Percentiles rank a stretch among this genome's conserved stretches.
Evolutionary conservation across 129 eudicot species (phyloP).

Genomic region (Arctium minus): DNA sequence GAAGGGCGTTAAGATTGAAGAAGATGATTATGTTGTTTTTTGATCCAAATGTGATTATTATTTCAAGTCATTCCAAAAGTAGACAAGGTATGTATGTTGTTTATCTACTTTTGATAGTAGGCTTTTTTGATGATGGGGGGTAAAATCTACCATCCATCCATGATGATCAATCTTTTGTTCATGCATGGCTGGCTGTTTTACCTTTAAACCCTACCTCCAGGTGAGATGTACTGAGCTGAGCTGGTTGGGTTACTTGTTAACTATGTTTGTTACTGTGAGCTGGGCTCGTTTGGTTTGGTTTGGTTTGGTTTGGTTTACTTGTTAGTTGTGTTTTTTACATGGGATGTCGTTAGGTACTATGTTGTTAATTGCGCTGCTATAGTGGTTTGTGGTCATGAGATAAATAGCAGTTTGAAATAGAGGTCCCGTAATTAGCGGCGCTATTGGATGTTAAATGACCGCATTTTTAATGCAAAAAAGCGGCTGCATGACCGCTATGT

Average conservation of each 20-base stretch:
- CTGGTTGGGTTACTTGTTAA: not conserved
- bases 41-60: not conserved
- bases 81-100: not conserved
- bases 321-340: not conserved
- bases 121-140: not conserved
- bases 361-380: no score
- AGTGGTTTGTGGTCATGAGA: no score
- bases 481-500: no score
- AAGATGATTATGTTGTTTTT: not conserved
- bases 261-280: no score
- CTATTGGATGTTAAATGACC: no score
- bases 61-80: not conserved
- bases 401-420: no score
- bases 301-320: no score
- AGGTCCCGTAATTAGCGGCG: no score
- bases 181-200: not conserved
- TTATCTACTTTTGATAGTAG: not conserved
- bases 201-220: not conserved
- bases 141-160: no score
- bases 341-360: not conserved
- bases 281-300: no score
- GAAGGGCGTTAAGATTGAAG: not conserved
- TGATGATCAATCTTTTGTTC: not conserved
- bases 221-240: not conserved
- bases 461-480: no score